These are phyloP conservation scores for Dillenia turbinata DNA, from an alignment of 164 flowering plant genomes.

Conservation along the genomic window DNA sequence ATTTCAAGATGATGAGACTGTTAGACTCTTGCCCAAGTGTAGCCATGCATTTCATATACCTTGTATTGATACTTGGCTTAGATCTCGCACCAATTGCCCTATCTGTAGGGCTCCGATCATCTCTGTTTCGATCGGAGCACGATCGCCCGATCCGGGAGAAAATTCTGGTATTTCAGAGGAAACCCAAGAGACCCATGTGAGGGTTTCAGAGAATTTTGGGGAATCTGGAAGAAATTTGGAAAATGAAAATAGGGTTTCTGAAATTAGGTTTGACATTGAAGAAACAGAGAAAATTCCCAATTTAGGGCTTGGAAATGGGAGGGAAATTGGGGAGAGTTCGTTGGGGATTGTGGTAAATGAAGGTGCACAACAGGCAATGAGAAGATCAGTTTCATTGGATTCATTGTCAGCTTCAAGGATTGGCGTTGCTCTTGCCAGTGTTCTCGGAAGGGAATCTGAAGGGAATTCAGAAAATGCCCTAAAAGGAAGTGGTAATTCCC, in stretches of 20 bases:
- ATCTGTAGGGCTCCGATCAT: constrained; percentile 42
- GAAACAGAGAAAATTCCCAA: constrained; percentile 6
- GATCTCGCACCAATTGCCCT: constrained; percentile 54
- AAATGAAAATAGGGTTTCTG: background rate
- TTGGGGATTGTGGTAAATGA: no score
- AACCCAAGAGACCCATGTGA: constrained; percentile 4
- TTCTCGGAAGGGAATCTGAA: background rate
- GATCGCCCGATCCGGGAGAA: constrained; percentile 8
- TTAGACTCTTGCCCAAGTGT: constrained; percentile 53
- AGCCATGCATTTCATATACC: constrained; percentile 53
- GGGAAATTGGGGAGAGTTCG: background rate
- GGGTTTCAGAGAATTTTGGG: constrained; percentile 1
- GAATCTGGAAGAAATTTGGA: constrained; percentile 10
- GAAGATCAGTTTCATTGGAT: constrained; percentile 45
- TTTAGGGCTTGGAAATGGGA: constrained; percentile 2
- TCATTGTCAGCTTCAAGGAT: constrained; percentile 22
- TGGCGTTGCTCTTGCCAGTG: background rate
- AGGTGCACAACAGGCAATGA: constrained; percentile 9
- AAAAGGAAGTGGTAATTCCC: no score
- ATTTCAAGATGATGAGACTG: constrained; percentile 46
- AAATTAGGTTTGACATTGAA: constrained; percentile 6
- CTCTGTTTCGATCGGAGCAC: background rate
- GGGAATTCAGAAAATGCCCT: constrained; percentile 7
- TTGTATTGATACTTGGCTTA: constrained; percentile 61
- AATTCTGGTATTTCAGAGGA: constrained; percentile 8